Percentiles rank a stretch among this genome's conserved stretches.
Conservation (phyloP, 805 yeast genomes). For the Metschnikowia chrysomelidarum region DNA sequence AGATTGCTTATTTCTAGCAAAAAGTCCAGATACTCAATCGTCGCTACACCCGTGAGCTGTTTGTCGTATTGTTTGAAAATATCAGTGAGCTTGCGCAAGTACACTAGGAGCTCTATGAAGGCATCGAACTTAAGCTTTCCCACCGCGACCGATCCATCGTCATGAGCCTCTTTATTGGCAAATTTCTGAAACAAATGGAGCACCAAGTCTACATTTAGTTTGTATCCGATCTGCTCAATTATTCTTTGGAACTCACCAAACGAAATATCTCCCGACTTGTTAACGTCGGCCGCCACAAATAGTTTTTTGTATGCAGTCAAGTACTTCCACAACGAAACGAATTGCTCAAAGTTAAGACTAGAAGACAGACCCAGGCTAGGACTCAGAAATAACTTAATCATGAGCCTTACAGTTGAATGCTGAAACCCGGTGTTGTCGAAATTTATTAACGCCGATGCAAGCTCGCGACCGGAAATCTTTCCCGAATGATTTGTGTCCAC, state of each 20-base stretch:
- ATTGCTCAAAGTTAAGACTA: conserved; percentile 52
- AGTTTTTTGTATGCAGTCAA: conserved; percentile 63
- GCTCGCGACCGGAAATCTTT: conserved; percentile 52
- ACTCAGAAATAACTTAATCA: conserved; percentile 60
- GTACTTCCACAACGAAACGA: conserved; percentile 67
- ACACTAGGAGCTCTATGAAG: conserved; percentile 77
- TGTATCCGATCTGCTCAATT: conserved; percentile 63
- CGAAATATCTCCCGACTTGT: conserved; percentile 57
- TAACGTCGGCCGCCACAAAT: conserved; percentile 60
- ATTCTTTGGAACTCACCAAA: conserved; percentile 64
- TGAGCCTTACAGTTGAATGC: conserved; percentile 55
- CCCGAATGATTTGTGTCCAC: conserved; percentile 58
- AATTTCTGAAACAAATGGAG: conserved; percentile 58
- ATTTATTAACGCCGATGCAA: conserved; percentile 56
- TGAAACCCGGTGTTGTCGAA: conserved; percentile 64
- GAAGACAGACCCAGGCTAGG: conserved; percentile 21
- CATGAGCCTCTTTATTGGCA: conserved; percentile 35
- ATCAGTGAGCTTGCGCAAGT: conserved; percentile 74
- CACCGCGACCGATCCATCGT: conserved; percentile 25
- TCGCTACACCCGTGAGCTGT: conserved; percentile 71
- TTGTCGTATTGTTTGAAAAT: conserved; percentile 73
- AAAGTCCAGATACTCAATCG: conserved; percentile 63
- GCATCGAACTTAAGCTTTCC: conserved; percentile 68
- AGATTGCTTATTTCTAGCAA: conserved; percentile 50
- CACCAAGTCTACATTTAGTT: conserved; percentile 54